Evolutionary conservation across 768 basidiomycete genomes (phyloP).

Genomic region (Naganishia vishniacii): DNA sequence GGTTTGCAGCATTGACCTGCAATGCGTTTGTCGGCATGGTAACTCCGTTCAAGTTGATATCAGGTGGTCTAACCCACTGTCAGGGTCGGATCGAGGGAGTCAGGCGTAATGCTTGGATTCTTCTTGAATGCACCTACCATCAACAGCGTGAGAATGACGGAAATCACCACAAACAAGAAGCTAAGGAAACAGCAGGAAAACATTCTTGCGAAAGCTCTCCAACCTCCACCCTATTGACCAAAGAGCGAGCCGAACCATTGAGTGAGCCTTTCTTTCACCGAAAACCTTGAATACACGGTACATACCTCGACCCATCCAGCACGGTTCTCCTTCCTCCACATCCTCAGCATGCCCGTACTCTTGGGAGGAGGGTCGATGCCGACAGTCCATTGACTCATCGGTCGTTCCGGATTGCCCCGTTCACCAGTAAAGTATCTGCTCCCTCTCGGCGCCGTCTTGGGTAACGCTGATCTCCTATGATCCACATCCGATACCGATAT

Average conservation of each 20-base stretch:
- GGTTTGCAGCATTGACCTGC: constrained; percentile 29
- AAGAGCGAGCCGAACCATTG: neutral
- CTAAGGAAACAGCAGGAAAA: constrained; percentile 43
- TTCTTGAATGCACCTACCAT: constrained; percentile 35
- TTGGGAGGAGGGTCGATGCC: constrained; percentile 31
- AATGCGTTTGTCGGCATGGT: constrained; percentile 39
- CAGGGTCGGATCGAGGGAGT: neutral
- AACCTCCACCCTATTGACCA: constrained; percentile 40
- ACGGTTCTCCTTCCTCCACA: constrained; percentile 48
- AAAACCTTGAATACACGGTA: constrained; percentile 14
- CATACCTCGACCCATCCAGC: constrained; percentile 47
- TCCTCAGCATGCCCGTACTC: constrained; percentile 46
- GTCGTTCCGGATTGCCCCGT: constrained; percentile 15
- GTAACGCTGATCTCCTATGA: neutral
- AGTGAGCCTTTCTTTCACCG: neutral
- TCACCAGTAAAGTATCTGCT: constrained; percentile 18
- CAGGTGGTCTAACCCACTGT: constrained; percentile 47
- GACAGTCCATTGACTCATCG: constrained; percentile 26
- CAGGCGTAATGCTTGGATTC: neutral
- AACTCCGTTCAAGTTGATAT: constrained; percentile 39
- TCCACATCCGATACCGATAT: neutral
- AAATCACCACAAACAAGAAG: constrained; percentile 37
- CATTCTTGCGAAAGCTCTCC: constrained; percentile 35
- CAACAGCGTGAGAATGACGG: constrained; percentile 39
- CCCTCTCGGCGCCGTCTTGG: constrained; percentile 15